These are phyloP conservation scores for Beauveria caledonica DNA, from an alignment of 2,329 filamentous ascomycete genomes.

Conservation along the genomic window DNA sequence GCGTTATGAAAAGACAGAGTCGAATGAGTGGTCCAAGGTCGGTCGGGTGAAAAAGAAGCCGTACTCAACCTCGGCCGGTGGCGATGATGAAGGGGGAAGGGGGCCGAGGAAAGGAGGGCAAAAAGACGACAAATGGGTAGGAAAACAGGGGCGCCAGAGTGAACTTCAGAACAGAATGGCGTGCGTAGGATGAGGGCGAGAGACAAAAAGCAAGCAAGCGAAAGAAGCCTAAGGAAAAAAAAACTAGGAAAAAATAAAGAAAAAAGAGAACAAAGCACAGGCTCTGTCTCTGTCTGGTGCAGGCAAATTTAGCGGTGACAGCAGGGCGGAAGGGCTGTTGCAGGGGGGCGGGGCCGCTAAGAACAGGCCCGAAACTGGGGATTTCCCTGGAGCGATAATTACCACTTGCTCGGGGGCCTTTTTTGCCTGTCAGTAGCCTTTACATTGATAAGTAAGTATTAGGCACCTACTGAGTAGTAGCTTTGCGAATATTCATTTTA, in stretches of 20 bases:
- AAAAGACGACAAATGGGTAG: neutral
- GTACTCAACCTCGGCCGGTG: neutral
- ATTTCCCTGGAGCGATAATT: too few species aligned
- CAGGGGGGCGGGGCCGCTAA: neutral
- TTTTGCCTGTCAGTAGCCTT: too few species aligned
- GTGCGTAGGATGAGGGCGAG: neutral
- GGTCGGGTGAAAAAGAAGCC: neutral
- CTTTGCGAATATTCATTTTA: too few species aligned
- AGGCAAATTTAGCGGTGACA: neutral
- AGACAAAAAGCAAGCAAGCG: neutral
- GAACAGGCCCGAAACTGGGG: too few species aligned
- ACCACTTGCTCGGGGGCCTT: too few species aligned
- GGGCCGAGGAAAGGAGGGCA: neutral
- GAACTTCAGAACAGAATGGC: conserved; percentile 4
- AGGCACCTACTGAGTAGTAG: too few species aligned
- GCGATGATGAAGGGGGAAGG: conserved; percentile 2
- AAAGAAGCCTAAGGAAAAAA: neutral
- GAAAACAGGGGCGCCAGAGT: conserved; percentile 3
- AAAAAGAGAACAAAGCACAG: too few species aligned
- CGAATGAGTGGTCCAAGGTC: neutral
- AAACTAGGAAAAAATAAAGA: neutral
- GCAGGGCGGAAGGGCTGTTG: neutral
- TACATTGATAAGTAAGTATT: too few species aligned
- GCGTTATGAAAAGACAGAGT: neutral
- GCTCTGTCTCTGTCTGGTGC: too few species aligned